Evolutionary conservation across 768 basidiomycete genomes (phyloP), one percentile per base, ranked within the genome.

Genomic region (Lactarius deliciosus): DNA sequence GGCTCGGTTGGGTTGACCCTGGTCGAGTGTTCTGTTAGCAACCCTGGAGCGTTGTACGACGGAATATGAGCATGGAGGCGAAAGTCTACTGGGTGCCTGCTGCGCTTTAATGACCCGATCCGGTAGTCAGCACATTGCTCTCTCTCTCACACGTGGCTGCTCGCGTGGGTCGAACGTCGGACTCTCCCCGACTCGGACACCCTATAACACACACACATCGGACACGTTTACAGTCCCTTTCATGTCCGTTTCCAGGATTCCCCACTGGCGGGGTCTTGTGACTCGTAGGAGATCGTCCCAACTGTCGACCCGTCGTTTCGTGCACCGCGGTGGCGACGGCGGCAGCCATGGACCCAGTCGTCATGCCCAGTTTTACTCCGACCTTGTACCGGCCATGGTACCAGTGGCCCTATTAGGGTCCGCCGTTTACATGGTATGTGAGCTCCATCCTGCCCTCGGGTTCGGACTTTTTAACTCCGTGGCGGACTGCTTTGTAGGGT

Each of bases 351-450:
- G 43, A 22, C 79, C 75, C 64, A 85, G 83, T 36, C 77, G 80
- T 13, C 89, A 92, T 74, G 83, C 83, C 7, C 78, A 81, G 70
- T 86, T 88, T 82, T 94, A 94, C 75, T 79, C 85, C 54, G 82
- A 85, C 61, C 81, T 87, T 58, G 76, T 89, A 45, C 92, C 92
- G 32, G 85, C 84, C 38, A 92, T 92, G 90, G 77, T 92, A 58
- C 92, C 91, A 10, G 79, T 94, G 61, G 86, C 87, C 60, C 78
- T 94, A 60, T 80, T 94, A 15, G 92, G 91, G 20, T 91, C 90
- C 60, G 89, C 87, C 10, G 82, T 93, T 64, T 93, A 91, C 77
- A 79, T 91, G 71, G 91, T 90, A 73, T 64, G 83, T 72, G 8
- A n/a, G 18, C 45, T 15, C 22, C 7, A 18, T 66, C 64, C 47